Evolutionary conservation across 495 filamentous ascomycete species (phyloP).

Genomic region (Xylaria nigripes): DNA sequence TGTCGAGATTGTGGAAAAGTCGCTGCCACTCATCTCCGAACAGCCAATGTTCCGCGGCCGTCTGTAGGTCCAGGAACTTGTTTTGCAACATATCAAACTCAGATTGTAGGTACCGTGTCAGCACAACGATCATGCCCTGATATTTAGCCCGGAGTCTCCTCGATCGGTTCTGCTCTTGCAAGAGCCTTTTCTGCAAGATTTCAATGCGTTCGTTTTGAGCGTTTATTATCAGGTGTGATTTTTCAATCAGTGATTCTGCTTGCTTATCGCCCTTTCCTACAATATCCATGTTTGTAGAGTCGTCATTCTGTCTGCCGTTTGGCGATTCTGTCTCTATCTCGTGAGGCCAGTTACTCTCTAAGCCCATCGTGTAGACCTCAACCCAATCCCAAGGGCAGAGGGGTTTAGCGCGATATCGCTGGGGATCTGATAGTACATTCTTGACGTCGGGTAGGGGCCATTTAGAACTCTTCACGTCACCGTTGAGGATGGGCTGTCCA

Average conservation of each 20-base stretch:
- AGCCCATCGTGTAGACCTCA: not conserved
- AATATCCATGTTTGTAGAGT: not conserved
- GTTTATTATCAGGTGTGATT: not conserved
- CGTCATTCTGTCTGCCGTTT: not conserved
- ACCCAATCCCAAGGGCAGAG: not conserved
- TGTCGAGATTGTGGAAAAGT: not conserved
- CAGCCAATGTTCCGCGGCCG: not conserved
- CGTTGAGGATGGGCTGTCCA: not conserved
- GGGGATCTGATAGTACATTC: not conserved
- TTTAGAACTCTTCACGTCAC: not conserved
- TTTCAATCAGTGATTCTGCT: not conserved
- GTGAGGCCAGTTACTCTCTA: not conserved
- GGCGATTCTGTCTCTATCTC: not conserved
- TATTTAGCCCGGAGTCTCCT: not conserved
- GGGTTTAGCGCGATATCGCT: not conserved
- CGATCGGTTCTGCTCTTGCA: not conserved
- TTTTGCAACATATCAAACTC: constrained; percentile 3
- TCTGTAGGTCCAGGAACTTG: not conserved
- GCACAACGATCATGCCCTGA: not conserved
- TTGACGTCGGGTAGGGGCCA: not conserved
- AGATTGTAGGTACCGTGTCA: not conserved
- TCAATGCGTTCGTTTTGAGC: not conserved
- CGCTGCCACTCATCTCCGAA: not conserved
- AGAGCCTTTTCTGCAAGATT: not conserved
- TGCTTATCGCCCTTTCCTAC: not conserved